Percentiles rank a stretch among this genome's conserved stretches.
Evolutionary conservation across 2,329 filamentous ascomycete species (phyloP).

Genomic region (Coniosporium tulheliwenetii): DNA sequence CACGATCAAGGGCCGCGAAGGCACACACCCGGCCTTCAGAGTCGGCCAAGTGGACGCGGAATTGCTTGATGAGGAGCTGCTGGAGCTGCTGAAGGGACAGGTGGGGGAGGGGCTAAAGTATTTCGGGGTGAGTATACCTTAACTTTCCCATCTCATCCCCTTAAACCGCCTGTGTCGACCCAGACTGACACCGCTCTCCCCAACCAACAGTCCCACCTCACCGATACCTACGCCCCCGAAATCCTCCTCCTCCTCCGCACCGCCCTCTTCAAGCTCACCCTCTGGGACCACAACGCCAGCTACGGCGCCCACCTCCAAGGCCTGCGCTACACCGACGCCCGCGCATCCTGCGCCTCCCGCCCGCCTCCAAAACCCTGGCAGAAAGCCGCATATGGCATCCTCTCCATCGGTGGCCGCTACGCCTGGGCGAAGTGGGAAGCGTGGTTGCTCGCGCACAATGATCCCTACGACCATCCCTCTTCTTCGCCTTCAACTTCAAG

Average conservation of each 20-base stretch:
- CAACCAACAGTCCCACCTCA: conserved; percentile 38
- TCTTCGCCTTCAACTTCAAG: conserved; percentile 17
- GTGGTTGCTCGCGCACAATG: conserved; percentile 63
- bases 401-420: conserved; percentile 80
- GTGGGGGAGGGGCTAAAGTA: conserved; percentile 81
- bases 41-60: conserved; percentile 96
- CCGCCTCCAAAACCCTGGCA: conserved; percentile 64
- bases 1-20: conserved; percentile 54
- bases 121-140: conserved; percentile 42
- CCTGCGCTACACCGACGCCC: conserved; percentile 74
- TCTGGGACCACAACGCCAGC: conserved; percentile 93
- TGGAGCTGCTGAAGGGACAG: conserved; percentile 72
- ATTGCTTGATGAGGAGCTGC: conserved; percentile 80
- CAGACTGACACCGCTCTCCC: conserved; percentile 1
- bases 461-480: conserved; percentile 46
- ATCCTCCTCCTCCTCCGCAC: conserved; percentile 64
- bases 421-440: conserved; percentile 86
- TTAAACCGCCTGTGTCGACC: background rate
- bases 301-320: conserved; percentile 92
- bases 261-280: conserved; percentile 79
- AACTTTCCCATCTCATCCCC: no score
- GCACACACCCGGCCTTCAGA: conserved; percentile 71
- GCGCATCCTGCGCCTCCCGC: conserved; percentile 37
- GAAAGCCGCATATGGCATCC: conserved; percentile 66
- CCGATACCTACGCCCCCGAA: conserved; percentile 78